Evolutionary conservation across 176 grass and related monocot species (phyloP).

Genomic region (Aegilops sharonensis): DNA sequence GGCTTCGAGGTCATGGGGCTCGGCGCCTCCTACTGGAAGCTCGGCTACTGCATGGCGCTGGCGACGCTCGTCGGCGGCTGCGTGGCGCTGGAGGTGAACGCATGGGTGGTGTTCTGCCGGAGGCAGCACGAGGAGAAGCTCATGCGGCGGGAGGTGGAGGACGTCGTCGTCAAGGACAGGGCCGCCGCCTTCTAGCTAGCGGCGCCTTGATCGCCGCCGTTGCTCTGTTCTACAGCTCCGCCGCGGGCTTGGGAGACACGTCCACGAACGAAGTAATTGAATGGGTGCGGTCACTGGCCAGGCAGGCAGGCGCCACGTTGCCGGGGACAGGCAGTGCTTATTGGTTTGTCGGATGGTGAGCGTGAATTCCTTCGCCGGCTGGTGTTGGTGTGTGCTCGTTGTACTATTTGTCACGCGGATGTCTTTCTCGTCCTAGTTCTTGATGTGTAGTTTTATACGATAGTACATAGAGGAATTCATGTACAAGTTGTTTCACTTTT

Average conservation of each 20-base stretch:
- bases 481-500: not conserved
- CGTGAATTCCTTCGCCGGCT: not conserved
- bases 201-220: no score
- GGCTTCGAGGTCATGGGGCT: conserved; percentile 94
- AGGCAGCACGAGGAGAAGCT: conserved; percentile 68
- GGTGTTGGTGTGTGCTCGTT: not conserved
- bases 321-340: not conserved
- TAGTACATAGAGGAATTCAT: not conserved
- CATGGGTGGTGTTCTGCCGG: conserved; percentile 91
- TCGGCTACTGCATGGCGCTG: conserved; percentile 80
- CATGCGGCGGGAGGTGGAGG: conserved; percentile 45
- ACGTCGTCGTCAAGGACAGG: conserved; percentile 65
- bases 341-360: not conserved
- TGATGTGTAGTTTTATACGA: not conserved
- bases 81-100: conserved; percentile 94
- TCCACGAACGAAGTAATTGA: not conserved
- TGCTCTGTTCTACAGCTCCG: not conserved
- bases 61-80: conserved; percentile 68
- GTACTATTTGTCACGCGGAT: not conserved
- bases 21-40: conserved; percentile 86
- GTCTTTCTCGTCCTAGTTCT: not conserved
- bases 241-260: not conserved
- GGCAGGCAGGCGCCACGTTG: not conserved
- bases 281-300: not conserved
- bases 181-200: conserved; percentile 35